Percentiles rank a stretch among this genome's conserved stretches.
phyloP scores from a whole-genome alignment of 2,329 filamentous ascomycete species.

The Diaporthe helianthi region DNA sequence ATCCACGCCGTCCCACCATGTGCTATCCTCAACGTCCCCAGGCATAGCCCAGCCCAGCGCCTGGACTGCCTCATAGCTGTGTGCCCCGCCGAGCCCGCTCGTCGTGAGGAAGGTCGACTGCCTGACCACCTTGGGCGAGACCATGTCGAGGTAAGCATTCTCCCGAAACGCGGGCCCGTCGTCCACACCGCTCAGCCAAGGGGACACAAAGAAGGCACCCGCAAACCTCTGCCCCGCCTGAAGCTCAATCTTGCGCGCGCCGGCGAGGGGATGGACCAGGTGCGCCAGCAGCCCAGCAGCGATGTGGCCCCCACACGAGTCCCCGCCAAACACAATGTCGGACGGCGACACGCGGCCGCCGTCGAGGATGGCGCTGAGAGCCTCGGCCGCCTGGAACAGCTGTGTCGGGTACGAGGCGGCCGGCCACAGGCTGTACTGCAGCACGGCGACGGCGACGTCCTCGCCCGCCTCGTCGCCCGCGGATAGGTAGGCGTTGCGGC shows the following conservation, averaged over 20 bases:
- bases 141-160: constrained; percentile 13
- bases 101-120: background rate
- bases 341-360: constrained; percentile 40
- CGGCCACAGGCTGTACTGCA: constrained; percentile 46
- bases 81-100: background rate
- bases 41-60: constrained; percentile 41
- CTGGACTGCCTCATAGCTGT: background rate
- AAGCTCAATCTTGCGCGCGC: constrained; percentile 37
- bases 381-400: constrained; percentile 43
- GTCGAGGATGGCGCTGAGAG: constrained; percentile 41
- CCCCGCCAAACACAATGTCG: constrained; percentile 46
- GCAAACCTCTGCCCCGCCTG: constrained; percentile 38
- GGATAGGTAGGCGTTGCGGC: constrained; percentile 39
- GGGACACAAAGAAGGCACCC: constrained; percentile 42
- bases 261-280: constrained; percentile 42
- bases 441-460: constrained; percentile 6
- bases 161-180: constrained; percentile 6
- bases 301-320: constrained; percentile 48
- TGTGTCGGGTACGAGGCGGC: constrained; percentile 42
- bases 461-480: background rate
- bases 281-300: constrained; percentile 44
- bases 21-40: constrained; percentile 38
- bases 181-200: constrained; percentile 1
- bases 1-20: constrained; percentile 41
- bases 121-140: background rate